Evolutionary conservation across 352 stramenopile species (phyloP).

Genomic region (Pythium monospermum): DNA sequence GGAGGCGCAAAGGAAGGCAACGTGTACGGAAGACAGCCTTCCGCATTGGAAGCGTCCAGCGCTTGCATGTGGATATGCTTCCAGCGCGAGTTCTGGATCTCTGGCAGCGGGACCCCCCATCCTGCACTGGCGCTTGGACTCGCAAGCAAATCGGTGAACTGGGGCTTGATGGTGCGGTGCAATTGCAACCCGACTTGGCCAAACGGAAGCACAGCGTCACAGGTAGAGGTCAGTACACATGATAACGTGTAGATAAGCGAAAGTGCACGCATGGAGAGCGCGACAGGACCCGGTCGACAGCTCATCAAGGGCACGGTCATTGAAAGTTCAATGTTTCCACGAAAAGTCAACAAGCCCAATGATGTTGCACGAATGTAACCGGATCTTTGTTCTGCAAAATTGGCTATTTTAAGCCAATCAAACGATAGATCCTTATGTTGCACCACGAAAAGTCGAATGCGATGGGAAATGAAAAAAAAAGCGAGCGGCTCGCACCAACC

Average conservation of each 20-base stretch:
- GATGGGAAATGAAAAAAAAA: too few species aligned
- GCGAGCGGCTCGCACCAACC: too few species aligned
- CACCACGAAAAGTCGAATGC: too few species aligned
- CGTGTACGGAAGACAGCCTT: constrained; percentile 38
- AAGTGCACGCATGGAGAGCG: not conserved
- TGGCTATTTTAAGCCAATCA: too few species aligned
- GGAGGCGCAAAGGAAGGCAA: constrained; percentile 10
- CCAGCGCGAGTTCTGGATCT: constrained; percentile 45
- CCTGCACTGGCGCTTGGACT: constrained; percentile 43
- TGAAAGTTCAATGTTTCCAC: not conserved
- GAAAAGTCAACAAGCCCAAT: not conserved
- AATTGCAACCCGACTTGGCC: constrained; percentile 39
- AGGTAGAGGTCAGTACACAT: not conserved
- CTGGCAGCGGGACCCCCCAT: constrained; percentile 49
- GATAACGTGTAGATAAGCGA: not conserved
- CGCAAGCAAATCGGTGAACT: constrained; percentile 47
- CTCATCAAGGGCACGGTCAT: constrained; percentile 3
- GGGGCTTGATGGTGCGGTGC: constrained; percentile 21
- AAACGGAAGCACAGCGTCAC: constrained; percentile 34
- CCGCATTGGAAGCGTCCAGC: constrained; percentile 21
- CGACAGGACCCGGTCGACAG: constrained; percentile 19
- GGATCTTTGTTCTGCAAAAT: too few species aligned
- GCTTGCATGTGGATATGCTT: constrained; percentile 40
- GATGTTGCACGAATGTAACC: too few species aligned
- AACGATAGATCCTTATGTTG: too few species aligned